These are phyloP conservation scores for Panicum miliaceum DNA, from an alignment of 176 grass and related monocot genomes.

Conservation along the genomic window DNA sequence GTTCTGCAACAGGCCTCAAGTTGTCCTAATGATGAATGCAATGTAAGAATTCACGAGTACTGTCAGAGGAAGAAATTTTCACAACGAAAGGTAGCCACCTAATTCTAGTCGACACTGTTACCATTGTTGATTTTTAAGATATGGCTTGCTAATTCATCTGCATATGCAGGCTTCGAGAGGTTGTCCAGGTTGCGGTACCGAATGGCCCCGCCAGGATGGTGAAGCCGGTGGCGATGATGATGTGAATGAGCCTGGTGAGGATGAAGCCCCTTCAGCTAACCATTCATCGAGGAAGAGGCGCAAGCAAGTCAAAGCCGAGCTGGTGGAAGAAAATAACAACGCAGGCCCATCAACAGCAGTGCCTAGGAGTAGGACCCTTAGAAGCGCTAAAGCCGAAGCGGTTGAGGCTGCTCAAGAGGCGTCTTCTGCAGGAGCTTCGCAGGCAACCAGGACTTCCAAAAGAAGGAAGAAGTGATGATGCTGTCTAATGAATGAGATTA, in stretches of 20 bases:
- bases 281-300: constrained; percentile 36
- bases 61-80: constrained; percentile 90
- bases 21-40: constrained; percentile 77
- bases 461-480: constrained; percentile 31
- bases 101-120: not conserved
- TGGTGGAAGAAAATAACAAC: constrained; percentile 39
- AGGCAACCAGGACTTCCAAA: constrained; percentile 23
- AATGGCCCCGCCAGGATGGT: constrained; percentile 50
- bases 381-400: constrained; percentile 48
- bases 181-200: constrained; percentile 68
- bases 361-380: constrained; percentile 16
- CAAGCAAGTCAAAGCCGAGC: constrained; percentile 52
- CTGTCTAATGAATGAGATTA: not conserved
- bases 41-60: constrained; percentile 83
- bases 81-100: constrained; percentile 51
- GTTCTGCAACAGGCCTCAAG: constrained; percentile 50
- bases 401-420: constrained; percentile 7
- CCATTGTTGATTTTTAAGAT: not conserved
- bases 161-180: constrained; percentile 60
- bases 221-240: not conserved
- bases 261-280: constrained; percentile 19
- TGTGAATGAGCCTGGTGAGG: constrained; percentile 33
- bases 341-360: not conserved
- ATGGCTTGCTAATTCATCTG: not conserved
- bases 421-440: constrained; percentile 21